phyloP scores from a whole-genome alignment of 805 yeast species.

The Kregervanrija fluxuum region DNA sequence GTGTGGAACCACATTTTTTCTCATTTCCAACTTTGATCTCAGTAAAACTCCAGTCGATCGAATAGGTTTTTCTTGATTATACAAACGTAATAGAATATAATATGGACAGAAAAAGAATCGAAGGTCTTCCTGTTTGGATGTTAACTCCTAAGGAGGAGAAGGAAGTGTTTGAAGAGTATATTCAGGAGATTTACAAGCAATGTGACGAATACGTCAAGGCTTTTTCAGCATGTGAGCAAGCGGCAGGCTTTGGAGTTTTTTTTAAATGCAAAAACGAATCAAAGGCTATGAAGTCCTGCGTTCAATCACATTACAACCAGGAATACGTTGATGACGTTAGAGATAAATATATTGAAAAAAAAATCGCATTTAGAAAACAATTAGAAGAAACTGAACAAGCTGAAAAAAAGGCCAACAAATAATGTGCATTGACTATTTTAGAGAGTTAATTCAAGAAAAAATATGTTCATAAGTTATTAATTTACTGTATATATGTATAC shows the following conservation, averaged over 20 bases:
- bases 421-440: neutral
- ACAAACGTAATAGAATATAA: neutral
- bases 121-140: constrained; percentile 63
- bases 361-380: constrained; percentile 31
- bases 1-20: neutral
- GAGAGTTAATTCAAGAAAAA: neutral
- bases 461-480: neutral
- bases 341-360: constrained; percentile 55
- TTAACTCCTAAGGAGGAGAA: constrained; percentile 72
- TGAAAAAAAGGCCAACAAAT: constrained; percentile 3
- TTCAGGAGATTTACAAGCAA: constrained; percentile 52
- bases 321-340: constrained; percentile 65
- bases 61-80: no score
- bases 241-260: constrained; percentile 57
- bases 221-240: constrained; percentile 60
- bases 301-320: constrained; percentile 50
- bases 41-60: no score
- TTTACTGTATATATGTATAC: neutral
- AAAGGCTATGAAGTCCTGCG: constrained; percentile 55
- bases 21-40: no score
- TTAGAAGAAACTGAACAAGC: constrained; percentile 5
- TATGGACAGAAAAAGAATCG: constrained; percentile 24
- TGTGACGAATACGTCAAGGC: constrained; percentile 66
- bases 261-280: constrained; percentile 56
- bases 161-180: constrained; percentile 64